Percentiles rank a stretch among this genome's conserved stretches.
phyloP scores from a whole-genome alignment of 805 yeast species.

The Ogataea glucozyma region DNA sequence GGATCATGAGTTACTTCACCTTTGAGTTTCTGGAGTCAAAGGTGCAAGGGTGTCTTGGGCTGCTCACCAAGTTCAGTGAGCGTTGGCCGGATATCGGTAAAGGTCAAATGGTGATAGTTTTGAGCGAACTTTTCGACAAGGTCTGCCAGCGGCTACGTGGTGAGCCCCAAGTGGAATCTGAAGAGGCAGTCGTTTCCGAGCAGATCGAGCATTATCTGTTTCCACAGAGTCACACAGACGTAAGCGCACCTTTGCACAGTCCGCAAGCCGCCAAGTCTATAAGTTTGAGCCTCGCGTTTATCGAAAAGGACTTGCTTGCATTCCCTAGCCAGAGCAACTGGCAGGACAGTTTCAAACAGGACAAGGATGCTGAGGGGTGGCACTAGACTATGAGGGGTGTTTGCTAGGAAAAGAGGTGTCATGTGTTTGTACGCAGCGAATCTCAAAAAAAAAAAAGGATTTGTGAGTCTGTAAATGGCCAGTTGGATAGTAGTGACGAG shows the following conservation, averaged over 20 bases:
- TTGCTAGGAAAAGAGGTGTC: too few species aligned
- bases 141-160: slow-evolving; percentile 9
- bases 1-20: slow-evolving; percentile 17
- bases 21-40: slow-evolving; percentile 16
- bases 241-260: too few species aligned
- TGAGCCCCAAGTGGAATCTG: too few species aligned
- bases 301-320: neutral
- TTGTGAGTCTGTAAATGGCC: too few species aligned
- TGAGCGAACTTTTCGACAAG: slow-evolving; percentile 8
- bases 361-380: slow-evolving; percentile 5
- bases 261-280: too few species aligned
- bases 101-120: slow-evolving; percentile 11
- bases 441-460: too few species aligned
- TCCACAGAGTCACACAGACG: slow-evolving; percentile 10
- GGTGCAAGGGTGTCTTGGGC: slow-evolving; percentile 10
- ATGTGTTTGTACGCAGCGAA: too few species aligned
- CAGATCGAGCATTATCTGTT: slow-evolving; percentile 14
- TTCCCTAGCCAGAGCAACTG: slow-evolving; percentile 14
- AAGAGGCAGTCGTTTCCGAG: slow-evolving; percentile 8
- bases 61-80: slow-evolving; percentile 13
- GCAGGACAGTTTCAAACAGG: slow-evolving; percentile 14
- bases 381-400: neutral
- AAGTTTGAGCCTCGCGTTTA: too few species aligned
- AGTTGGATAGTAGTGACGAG: too few species aligned
- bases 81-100: slow-evolving; percentile 19